phyloP scores from a whole-genome alignment of 169 alveolate species.

The Plasmodium gonderi region DNA sequence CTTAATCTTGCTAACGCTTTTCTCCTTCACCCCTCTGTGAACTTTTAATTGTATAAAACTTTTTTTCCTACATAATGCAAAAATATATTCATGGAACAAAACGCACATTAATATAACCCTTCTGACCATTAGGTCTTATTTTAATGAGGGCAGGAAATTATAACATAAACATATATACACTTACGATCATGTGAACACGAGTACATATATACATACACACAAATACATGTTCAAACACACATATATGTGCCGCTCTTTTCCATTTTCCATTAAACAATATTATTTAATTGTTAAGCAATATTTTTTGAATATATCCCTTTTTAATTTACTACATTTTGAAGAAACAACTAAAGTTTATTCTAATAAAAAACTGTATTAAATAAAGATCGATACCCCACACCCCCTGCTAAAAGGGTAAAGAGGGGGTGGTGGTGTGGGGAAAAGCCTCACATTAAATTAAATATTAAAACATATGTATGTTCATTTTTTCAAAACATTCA shows the following conservation, averaged over 20 bases:
- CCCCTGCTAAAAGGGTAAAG: not conserved
- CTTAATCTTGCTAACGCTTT: constrained; percentile 53
- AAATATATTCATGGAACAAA: not conserved
- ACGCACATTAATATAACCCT: constrained; percentile 1
- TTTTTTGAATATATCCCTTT: not conserved
- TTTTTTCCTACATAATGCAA: not conserved
- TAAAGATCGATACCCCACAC: no score
- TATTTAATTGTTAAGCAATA: not conserved
- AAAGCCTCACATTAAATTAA: not conserved
- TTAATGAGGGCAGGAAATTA: not conserved
- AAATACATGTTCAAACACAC: not conserved
- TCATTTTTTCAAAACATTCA: not conserved
- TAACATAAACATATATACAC: not conserved
- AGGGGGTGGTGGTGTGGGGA: no score
- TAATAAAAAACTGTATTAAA: not conserved
- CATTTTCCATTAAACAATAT: not conserved
- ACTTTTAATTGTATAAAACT: constrained; percentile 18
- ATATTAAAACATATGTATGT: not conserved
- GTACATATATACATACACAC: not conserved
- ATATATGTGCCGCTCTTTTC: no score
- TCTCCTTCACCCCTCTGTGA: constrained; percentile 56
- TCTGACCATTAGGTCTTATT: not conserved
- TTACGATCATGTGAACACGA: no score
- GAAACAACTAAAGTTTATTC: not conserved
- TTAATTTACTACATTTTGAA: not conserved